Conservation (phyloP, 176 grass and related monocot species). For the barley (Hordeum vulgare) region DNA sequence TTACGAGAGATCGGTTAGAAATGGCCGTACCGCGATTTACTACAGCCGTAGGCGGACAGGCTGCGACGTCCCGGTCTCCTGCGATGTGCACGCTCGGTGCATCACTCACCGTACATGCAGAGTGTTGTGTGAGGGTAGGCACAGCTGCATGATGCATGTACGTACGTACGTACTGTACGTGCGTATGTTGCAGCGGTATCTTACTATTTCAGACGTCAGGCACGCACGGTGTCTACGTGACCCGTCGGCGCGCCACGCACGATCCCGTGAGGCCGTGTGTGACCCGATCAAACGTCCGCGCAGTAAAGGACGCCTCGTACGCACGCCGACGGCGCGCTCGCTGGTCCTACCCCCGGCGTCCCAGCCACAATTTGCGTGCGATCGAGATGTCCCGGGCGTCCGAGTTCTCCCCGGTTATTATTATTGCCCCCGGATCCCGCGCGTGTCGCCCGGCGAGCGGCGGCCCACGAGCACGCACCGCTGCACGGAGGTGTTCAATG, state of each 20-base stretch:
- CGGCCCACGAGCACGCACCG: neutral
- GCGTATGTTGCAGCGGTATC: neutral
- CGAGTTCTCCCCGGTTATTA: neutral
- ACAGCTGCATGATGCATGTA: neutral
- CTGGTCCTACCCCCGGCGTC: neutral
- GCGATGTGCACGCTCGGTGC: neutral
- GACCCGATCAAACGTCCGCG: neutral
- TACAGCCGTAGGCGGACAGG: too few relatives aligned
- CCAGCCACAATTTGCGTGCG: too few relatives aligned
- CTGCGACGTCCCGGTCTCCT: too few relatives aligned
- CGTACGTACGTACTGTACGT: neutral
- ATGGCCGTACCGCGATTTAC: too few relatives aligned
- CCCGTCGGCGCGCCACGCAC: neutral
- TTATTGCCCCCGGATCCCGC: neutral
- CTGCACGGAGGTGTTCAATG: conserved; percentile 17
- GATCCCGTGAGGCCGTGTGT: neutral
- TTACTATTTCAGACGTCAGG: neutral
- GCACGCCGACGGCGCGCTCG: neutral
- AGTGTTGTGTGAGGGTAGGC: neutral
- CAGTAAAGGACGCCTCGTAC: neutral
- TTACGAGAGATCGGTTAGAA: too few relatives aligned
- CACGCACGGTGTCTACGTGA: conserved; percentile 13
- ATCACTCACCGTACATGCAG: neutral
- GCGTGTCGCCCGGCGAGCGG: neutral
- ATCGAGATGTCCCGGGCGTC: neutral